Base-by-base conservation (phyloP, 2,329 filamentous ascomycete species). In the Aspergillus sergii region DNA sequence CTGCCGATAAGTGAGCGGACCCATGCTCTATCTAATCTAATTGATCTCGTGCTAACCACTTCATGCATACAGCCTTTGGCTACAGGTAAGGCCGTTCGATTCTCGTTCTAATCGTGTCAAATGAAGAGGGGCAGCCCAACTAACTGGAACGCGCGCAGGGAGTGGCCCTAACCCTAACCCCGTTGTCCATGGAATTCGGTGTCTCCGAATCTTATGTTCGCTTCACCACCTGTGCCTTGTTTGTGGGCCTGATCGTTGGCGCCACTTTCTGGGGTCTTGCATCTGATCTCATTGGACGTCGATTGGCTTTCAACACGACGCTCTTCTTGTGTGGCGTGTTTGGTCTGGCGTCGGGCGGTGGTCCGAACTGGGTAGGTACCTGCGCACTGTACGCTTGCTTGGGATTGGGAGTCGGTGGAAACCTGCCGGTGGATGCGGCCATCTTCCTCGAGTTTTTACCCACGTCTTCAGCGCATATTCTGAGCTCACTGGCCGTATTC, bases 391-490 rank as follows among this genome's bases (percentile, higher is more conserved):
- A 86, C 60, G 85, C 85, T 4, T 82, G 82, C 10, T 76, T 91
- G 54, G 89, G 89, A n/a, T 83, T 88, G 48, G 89, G 89, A 32
- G 88, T 91, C 8, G 89, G 89, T 21, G 91, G 92, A 1, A 94
- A 92, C 71, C 79, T 94, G n/a, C 90, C 90, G 1, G 89, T 94
- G 0, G 91, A 94, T 74, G 91, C 91, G 23, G 90, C 91, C 0
- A 81, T 95, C 7, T 94, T 95, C 73, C 83, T 95, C 43, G 92
- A 96, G 72, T 94, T 94, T 68, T 79, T 95, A 0, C 92, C 92
- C 0, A 87, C 88, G 62, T 85, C 87, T 0, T 89, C 86, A 21
- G 88, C 87, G 65, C 86, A 87, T 43, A 82, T 94, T 12, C 82
- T 94, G 23, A 94, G 91, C 0, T 81, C 93, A 30, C 82, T 95